These are phyloP conservation scores for Suillus spraguei DNA, from an alignment of 768 basidiomycete species.

Conservation along the genomic window DNA sequence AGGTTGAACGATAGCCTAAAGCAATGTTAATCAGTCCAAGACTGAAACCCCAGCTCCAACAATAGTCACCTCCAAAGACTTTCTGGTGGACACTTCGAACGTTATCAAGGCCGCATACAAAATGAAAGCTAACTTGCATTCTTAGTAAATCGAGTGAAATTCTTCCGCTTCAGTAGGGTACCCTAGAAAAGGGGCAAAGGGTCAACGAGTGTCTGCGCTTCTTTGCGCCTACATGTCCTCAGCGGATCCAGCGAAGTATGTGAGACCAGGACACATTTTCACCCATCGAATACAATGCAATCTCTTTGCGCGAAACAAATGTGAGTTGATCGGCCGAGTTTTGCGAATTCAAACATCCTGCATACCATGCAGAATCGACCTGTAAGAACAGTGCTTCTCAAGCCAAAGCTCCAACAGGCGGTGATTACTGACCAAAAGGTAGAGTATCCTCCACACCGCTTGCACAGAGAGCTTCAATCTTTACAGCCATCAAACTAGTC, in stretches of 20 bases:
- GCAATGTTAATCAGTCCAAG: no score
- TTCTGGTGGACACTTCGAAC: conserved; percentile 71
- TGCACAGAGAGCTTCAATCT: conserved; percentile 69
- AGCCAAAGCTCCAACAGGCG: conserved; percentile 8
- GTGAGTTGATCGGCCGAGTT: conserved; percentile 64
- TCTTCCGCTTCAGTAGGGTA: conserved; percentile 71
- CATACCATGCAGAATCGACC: conserved; percentile 96
- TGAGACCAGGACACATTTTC: conserved; percentile 50
- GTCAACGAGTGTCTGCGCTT: conserved; percentile 54
- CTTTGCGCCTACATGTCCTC: conserved; percentile 53
- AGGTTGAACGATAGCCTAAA: no score
- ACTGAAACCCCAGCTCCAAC: no score
- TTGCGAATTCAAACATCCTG: conserved; percentile 68
- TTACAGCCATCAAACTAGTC: conserved; percentile 76
- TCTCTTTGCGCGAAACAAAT: conserved; percentile 63
- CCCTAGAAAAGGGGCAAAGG: conserved; percentile 62
- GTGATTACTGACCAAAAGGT: conserved; percentile 49
- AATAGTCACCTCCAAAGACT: conserved; percentile 73
- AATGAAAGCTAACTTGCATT: conserved; percentile 62
- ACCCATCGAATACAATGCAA: conserved; percentile 62
- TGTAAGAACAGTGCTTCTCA: conserved; percentile 25
- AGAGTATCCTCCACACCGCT: conserved; percentile 59
- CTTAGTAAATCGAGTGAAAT: conserved; percentile 74
- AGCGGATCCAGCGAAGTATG: neutral
- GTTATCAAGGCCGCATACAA: conserved; percentile 5